Evolutionary conservation across 2,329 filamentous ascomycete species (phyloP).

Genomic region (Fusarium xyrophilum): DNA sequence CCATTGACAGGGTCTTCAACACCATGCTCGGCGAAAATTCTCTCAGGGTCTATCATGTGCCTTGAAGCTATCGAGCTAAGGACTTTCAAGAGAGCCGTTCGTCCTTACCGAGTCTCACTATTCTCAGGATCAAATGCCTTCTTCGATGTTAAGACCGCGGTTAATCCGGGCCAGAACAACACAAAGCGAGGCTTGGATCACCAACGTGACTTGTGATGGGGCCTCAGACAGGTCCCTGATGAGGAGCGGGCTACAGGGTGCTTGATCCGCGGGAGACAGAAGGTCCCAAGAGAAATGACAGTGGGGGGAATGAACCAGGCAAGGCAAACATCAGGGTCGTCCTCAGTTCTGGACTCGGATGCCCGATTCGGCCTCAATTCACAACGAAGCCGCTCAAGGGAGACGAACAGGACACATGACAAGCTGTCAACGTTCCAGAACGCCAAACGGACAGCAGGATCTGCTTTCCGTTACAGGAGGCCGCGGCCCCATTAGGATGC

Average conservation of each 20-base stretch:
- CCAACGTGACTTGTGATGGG: constrained; percentile 39
- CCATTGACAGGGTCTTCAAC: constrained; percentile 6
- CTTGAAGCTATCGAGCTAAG: constrained; percentile 15
- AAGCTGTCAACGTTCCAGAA: constrained; percentile 37
- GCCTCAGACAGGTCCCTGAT: constrained; percentile 35
- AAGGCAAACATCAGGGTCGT: constrained; percentile 13
- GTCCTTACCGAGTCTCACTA: constrained; percentile 12
- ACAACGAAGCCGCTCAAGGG: constrained; percentile 31
- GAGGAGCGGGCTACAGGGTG: constrained; percentile 38
- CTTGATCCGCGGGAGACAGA: constrained; percentile 35
- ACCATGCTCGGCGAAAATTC: constrained; percentile 6
- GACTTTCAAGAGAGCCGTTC: constrained; percentile 21
- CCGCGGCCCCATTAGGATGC: constrained; percentile 13
- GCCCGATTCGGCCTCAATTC: constrained; percentile 29
- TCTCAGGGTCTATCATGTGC: constrained; percentile 33
- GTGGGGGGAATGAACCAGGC: constrained; percentile 18
- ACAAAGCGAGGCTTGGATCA: constrained; percentile 33
- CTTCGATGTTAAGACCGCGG: constrained; percentile 33
- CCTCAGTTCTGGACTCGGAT: constrained; percentile 32
- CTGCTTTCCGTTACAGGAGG: constrained; percentile 12
- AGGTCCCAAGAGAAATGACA: constrained; percentile 26
- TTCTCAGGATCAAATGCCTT: constrained; percentile 12
- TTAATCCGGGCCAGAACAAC: constrained; percentile 34
- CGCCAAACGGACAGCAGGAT: constrained; percentile 24
- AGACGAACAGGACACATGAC: constrained; percentile 28